These are phyloP conservation scores for Cyberlindnera maritima DNA, from an alignment of 805 yeast species.

Conservation along the genomic window DNA sequence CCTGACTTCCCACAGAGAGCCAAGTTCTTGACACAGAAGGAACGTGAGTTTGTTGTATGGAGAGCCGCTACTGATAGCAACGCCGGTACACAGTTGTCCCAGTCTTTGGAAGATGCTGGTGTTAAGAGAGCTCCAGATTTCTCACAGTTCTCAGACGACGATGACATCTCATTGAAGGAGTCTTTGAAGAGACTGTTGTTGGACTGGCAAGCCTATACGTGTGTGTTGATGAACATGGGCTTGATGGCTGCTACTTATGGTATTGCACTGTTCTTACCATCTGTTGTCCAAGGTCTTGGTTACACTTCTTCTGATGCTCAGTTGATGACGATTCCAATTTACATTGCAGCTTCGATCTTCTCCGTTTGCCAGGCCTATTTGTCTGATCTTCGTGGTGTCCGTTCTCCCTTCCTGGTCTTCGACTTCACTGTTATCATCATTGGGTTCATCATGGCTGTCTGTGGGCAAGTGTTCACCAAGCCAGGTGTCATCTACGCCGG, in stretches of 20 bases:
- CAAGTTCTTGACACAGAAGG: conserved; percentile 17
- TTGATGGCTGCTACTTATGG: conserved; percentile 35
- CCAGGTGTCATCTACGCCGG: conserved; percentile 34
- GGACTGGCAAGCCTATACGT: conserved; percentile 33
- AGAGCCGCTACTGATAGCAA: conserved; percentile 2
- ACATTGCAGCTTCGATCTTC: conserved; percentile 32
- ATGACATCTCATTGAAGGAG: conserved; percentile 15
- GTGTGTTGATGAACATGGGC: conserved; percentile 30
- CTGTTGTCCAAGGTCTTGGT: conserved; percentile 39
- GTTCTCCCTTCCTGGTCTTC: conserved; percentile 32
- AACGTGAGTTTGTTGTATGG: conserved; percentile 13
- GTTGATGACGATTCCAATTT: conserved; percentile 42
- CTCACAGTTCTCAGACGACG: conserved; percentile 13
- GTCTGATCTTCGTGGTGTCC: conserved; percentile 28
- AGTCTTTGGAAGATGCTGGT: conserved; percentile 1
- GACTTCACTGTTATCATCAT: conserved; percentile 30
- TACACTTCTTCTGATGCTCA: conserved; percentile 39
- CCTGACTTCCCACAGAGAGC: conserved; percentile 21
- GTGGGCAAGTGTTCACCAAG: conserved; percentile 23
- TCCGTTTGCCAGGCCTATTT: conserved; percentile 29
- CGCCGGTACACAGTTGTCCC: background rate
- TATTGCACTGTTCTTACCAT: conserved; percentile 39
- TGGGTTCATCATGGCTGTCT: conserved; percentile 34
- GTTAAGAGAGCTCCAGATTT: conserved; percentile 8
- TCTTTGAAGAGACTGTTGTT: conserved; percentile 24